These are phyloP conservation scores for Edaphochlamys debaryana DNA, from an alignment of 139 green algal genomes.

Conservation along the genomic window DNA sequence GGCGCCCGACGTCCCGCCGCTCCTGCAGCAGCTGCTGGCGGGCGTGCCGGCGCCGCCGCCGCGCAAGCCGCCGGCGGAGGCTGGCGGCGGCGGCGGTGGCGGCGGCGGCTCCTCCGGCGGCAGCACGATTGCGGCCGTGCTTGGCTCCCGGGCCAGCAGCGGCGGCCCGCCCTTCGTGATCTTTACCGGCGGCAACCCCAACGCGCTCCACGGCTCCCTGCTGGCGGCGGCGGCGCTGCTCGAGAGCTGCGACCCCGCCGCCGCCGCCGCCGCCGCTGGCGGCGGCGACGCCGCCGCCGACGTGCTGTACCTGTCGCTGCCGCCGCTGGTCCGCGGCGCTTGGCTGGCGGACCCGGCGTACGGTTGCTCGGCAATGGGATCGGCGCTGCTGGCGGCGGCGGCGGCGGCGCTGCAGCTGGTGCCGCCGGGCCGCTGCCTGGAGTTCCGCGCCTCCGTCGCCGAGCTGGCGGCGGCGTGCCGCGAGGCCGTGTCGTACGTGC, in stretches of 20 bases:
- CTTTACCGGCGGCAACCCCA: slow-evolving; percentile 30
- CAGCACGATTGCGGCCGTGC: too few species aligned
- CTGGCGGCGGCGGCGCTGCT: slow-evolving; percentile 72
- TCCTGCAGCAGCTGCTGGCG: slow-evolving; percentile 46
- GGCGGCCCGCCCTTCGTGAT: too few species aligned
- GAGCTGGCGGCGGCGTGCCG: slow-evolving; percentile 13
- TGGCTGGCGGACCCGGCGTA: slow-evolving; percentile 32
- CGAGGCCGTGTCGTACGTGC: background rate
- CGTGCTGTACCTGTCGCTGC: slow-evolving; percentile 2
- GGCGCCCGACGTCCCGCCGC: slow-evolving; percentile 35
- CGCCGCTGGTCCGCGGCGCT: slow-evolving; percentile 14
- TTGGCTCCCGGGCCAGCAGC: too few species aligned
- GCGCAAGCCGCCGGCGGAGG: background rate
- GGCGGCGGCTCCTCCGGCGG: too few species aligned
- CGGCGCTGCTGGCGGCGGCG: slow-evolving; percentile 5
- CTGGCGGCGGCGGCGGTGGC: too few species aligned
- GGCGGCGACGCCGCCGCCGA: background rate
- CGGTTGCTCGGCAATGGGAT: slow-evolving; percentile 13
- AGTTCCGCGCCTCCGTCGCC: background rate
- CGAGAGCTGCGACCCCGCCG: background rate
- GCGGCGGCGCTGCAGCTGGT: slow-evolving; percentile 15
- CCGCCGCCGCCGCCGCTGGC: background rate
- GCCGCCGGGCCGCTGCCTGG: slow-evolving; percentile 18
- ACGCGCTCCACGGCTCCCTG: slow-evolving; percentile 69
- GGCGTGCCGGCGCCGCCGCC: slow-evolving; percentile 1